Evolutionary conservation across 2,329 filamentous ascomycete species (phyloP), one percentile per base, ranked within the genome.

Genomic region (Coniochaeta prunicola): DNA sequence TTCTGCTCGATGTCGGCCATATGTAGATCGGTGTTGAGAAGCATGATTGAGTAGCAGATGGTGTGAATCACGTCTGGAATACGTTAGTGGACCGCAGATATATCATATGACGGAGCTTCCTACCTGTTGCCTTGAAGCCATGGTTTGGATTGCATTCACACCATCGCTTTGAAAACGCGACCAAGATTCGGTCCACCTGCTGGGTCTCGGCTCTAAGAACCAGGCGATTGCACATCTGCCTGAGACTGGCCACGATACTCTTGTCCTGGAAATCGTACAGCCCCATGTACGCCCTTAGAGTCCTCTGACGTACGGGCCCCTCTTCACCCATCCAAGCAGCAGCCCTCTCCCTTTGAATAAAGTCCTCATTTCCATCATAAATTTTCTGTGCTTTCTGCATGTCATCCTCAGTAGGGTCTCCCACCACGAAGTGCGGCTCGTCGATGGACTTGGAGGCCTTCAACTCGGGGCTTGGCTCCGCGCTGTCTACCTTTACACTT

Each of bases 11-110:
- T 96, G 69, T 97, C 92, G 60, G 93, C 94, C 68, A 97, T 74
- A 68, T 99, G 93, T 59, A 99, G 79, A 76, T 99, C 94, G 34
- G 94, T 99, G 68, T 99, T 99, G 63, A 99, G 81, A 12, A 99
- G 81, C 69, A 99, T 87, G 63, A 99, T 86, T 1, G 94, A 97
- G 73, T 97, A 99, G 74, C 91, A 96, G 63, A 97, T 96, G 26
- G 92, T 97, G 71, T 99, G 93, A 19, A 99, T 92, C 54, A 97
- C 89, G 76, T 97, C 93, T 89, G 67, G 9, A 33, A 10, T n/a
- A 17, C 12, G 21, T 56, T 56, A 56, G 54, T 21, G 31, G 26
- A 15, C 30, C 6, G 2, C 9, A 26, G 9, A 19, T 9, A 30
- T n/a, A 34, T 30, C 10, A 2, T 4, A 1, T n/a, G 15, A 24